Evolutionary conservation across 2,329 filamentous ascomycete species (phyloP).

Genomic region (Biscogniauxia sp.): DNA sequence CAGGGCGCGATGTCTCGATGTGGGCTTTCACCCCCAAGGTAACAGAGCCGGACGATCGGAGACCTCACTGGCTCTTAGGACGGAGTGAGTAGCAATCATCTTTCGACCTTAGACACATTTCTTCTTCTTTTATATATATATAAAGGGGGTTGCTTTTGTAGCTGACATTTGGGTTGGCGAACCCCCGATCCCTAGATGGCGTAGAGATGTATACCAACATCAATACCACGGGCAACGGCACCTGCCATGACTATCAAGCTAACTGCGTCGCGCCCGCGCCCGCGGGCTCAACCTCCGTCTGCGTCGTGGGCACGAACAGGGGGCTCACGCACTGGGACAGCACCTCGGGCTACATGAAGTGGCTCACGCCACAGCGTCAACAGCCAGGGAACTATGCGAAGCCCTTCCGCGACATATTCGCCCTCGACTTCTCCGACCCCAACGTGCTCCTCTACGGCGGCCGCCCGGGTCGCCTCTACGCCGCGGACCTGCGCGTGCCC

Average conservation of each 20-base stretch:
- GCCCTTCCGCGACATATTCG: constrained; percentile 41
- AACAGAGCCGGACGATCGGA: constrained; percentile 26
- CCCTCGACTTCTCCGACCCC: constrained; percentile 48
- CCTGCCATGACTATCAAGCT: constrained; percentile 37
- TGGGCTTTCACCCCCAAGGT: constrained; percentile 39
- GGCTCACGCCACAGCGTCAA: constrained; percentile 31
- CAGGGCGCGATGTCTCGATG: constrained; percentile 33
- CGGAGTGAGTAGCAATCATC: constrained; percentile 8
- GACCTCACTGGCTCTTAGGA: constrained; percentile 38
- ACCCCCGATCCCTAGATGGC: constrained; percentile 1
- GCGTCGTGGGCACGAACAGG: constrained; percentile 46
- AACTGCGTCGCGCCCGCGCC: constrained; percentile 39
- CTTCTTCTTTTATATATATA: background rate
- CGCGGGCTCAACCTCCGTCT: constrained; percentile 38
- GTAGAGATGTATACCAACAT: constrained; percentile 3
- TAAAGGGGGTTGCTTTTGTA: background rate
- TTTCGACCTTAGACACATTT: background rate
- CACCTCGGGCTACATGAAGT: constrained; percentile 31
- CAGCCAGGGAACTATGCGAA: constrained; percentile 10
- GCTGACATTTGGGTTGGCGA: background rate
- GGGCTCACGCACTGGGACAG: constrained; percentile 42
- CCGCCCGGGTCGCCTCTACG: constrained; percentile 45
- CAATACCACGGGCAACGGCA: constrained; percentile 12
- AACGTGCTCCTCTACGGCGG: constrained; percentile 51
- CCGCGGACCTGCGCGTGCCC: constrained; percentile 43